Evolutionary conservation across 2,329 filamentous ascomycete species (phyloP), one percentile per base, ranked within the genome.

Genomic region (Ascochyta viciae-villosae): DNA sequence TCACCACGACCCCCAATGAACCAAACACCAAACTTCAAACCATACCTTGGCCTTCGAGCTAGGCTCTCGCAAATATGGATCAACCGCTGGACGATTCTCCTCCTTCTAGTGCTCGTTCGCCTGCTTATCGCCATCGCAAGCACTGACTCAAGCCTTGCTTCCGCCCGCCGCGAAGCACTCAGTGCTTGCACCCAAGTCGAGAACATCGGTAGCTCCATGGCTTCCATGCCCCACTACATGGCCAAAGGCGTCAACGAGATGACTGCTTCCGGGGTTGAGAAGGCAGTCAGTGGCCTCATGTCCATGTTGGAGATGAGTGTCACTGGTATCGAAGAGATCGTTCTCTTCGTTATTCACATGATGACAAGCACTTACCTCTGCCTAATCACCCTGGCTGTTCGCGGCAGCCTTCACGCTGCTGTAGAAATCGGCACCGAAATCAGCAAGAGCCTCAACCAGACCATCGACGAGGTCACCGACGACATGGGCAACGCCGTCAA

Each of bases 211-310:
- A 97, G 92, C 74, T 85, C 92, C 58, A 94, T 99, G 91, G 95
- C 94, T 35, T 98, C 95, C 34, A 96, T 98, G 92, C 95, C 95
- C 54, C 90, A 97, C 77, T 98, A 96, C 78, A 88, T 98, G 73
- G 90, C 93, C 2, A 81, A 85, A 47, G 95, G 95, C 50, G 88
- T 97, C 73, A 99, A 99, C 77, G 85, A 91, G 56, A 80, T 98
- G 65, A 89, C 91, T 7, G 91, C 92, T 29, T 83, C 83, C 43
- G 89, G 91, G 52, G 88, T 98, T 64, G 91, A 93, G 65, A 87
- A 89, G 66, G 87, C 92, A 8, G 87, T 98, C 62, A 84, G 87
- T 60, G 94, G 87, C 44, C 84, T 98, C 74, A 90, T 95, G 75
- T 82, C 86, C 38, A 87, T 95, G 78, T 83, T 98, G 46, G 82